Conservation (phyloP, 2,329 filamentous ascomycete species). For the Alternaria postmessia region DNA sequence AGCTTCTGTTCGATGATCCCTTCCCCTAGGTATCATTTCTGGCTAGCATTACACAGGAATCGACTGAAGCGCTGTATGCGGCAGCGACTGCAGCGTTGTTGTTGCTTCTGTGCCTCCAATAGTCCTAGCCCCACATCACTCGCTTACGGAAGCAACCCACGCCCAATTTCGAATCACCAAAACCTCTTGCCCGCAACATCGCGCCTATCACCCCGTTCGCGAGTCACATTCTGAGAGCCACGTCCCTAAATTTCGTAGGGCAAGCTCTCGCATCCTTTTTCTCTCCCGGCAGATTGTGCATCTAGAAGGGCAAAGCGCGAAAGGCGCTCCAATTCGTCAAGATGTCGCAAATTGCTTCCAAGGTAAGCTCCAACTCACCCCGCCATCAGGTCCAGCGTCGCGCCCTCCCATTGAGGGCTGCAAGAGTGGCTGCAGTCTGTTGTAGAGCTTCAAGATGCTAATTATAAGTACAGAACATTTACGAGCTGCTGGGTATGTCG, state of each 20-base stretch:
- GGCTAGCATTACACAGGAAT: constrained; percentile 3
- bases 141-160: constrained; percentile 25
- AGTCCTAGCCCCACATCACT: constrained; percentile 20
- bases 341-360: constrained; percentile 55
- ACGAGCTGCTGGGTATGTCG: constrained; percentile 91
- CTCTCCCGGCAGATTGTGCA: constrained; percentile 51
- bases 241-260: constrained; percentile 49
- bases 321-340: constrained; percentile 55
- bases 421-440: neutral
- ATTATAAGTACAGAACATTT: constrained; percentile 77
- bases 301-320: constrained; percentile 55
- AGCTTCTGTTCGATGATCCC: neutral
- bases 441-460: constrained; percentile 39
- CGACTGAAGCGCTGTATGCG: constrained; percentile 14
- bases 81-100: constrained; percentile 18
- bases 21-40: neutral
- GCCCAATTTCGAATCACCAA: constrained; percentile 25
- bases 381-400: constrained; percentile 12
- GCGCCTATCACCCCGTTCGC: constrained; percentile 41
- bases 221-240: constrained; percentile 47
- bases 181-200: constrained; percentile 38
- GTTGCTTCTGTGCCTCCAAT: constrained; percentile 22
- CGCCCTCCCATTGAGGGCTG: constrained; percentile 21
- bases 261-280: constrained; percentile 48
- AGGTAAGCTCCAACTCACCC: constrained; percentile 46